Conservation (phyloP, 805 yeast species). For the Sugiyamaella smithiae region DNA sequence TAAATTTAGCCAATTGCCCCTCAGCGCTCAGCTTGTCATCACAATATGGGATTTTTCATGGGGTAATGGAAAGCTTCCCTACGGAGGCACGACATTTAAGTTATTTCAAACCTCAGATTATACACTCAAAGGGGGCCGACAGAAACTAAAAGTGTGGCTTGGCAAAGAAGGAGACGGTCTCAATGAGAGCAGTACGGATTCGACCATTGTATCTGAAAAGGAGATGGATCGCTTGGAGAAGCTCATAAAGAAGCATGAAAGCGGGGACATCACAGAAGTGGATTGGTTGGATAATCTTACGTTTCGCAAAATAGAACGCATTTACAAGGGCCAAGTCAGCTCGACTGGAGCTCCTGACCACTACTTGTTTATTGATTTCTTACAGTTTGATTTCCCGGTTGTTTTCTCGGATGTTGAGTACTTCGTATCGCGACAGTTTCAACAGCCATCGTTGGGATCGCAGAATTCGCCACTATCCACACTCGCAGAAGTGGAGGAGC, state of each 20-base stretch:
- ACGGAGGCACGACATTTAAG: conserved; percentile 59
- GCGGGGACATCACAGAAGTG: conserved; percentile 57
- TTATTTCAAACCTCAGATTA: conserved; percentile 57
- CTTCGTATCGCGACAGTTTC: conserved; percentile 27
- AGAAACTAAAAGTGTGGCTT: conserved; percentile 49
- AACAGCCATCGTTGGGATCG: background rate
- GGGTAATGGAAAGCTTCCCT: conserved; percentile 43
- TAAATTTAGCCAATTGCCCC: conserved; percentile 64
- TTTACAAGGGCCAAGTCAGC: conserved; percentile 27
- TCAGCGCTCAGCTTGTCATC: conserved; percentile 57
- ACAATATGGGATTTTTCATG: conserved; percentile 67
- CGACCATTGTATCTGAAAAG: conserved; percentile 21
- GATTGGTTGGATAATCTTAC: conserved; percentile 77
- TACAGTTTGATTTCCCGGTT: conserved; percentile 68
- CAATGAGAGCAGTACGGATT: conserved; percentile 29
- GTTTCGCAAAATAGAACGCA: conserved; percentile 50
- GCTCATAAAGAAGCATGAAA: conserved; percentile 59
- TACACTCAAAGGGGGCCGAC: conserved; percentile 69
- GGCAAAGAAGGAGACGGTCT: conserved; percentile 35
- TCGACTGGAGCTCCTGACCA: conserved; percentile 24
- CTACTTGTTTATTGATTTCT: conserved; percentile 53
- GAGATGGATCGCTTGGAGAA: conserved; percentile 51
- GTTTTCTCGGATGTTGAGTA: conserved; percentile 61
- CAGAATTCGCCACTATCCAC: conserved; percentile 2
- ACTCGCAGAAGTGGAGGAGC: conserved; percentile 5